These are phyloP conservation scores for Xylaria grammica DNA, from an alignment of 495 filamentous ascomycete genomes.

Conservation along the genomic window DNA sequence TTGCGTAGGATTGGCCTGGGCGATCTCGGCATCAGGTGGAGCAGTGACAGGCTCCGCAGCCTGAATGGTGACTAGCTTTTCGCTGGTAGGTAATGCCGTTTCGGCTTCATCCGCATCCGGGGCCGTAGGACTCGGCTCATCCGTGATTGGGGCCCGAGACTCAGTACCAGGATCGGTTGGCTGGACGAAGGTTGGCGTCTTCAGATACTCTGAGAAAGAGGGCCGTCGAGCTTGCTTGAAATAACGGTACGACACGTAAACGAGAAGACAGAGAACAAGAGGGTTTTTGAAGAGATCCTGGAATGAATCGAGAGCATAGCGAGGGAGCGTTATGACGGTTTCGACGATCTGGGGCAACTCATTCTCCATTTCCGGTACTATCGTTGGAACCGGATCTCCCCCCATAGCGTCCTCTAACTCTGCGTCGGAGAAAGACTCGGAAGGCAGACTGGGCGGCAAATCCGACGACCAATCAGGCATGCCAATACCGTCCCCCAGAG, in stretches of 20 bases:
- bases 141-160: background rate
- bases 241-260: conserved; percentile 39
- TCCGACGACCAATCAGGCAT: conserved; percentile 26
- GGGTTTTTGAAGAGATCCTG: conserved; percentile 55
- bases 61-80: background rate
- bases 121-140: background rate
- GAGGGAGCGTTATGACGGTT: conserved; percentile 43
- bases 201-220: conserved; percentile 28
- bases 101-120: conserved; percentile 25
- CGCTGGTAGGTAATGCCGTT: conserved; percentile 25
- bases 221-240: conserved; percentile 41
- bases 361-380: conserved; percentile 26
- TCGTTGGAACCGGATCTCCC: conserved; percentile 22
- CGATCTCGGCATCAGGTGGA: conserved; percentile 41
- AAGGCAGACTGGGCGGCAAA: conserved; percentile 32
- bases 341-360: conserved; percentile 40
- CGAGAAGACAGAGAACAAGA: conserved; percentile 44
- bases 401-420: conserved; percentile 27
- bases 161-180: conserved; percentile 22
- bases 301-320: conserved; percentile 40
- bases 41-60: conserved; percentile 2
- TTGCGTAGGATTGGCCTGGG: conserved; percentile 41
- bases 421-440: conserved; percentile 26
- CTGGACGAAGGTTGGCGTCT: conserved; percentile 27
- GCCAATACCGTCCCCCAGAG: conserved; percentile 40